Evolutionary conservation across 2,329 filamentous ascomycete genomes (phyloP), one percentile per base, ranked within the genome.

Genomic region (Pseudogymnoascus sp.): DNA sequence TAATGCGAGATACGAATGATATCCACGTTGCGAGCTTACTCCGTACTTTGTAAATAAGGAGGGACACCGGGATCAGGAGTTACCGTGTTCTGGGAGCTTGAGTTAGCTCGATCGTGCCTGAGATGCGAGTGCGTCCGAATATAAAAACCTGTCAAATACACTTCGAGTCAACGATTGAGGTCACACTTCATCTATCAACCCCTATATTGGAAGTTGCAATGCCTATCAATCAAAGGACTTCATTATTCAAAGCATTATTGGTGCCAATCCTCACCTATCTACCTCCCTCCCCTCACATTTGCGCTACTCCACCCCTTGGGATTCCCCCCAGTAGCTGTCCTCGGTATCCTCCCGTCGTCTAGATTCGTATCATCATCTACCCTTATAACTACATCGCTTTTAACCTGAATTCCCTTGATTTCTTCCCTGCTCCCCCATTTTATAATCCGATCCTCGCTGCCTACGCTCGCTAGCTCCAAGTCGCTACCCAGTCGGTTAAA

Each of bases 301-400:
- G n/a, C 45, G 45, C 45, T 55, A 33, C 45, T 19, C 25, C 25
- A 55, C 8, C 45, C 25, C 9, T 55, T 30, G n/a, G 45, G 45
- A 33, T 55, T 33, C 25, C 45, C 30, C 45, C 45, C 25, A 16
- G 45, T 16, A 30, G 45, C 45, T 52, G 45, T 28, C 45, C 45
- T 16, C 8, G 45, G 8, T 30, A 28, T 28, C 23, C 45, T 33
- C n/a, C 45, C 45, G n/a, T 55, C 45, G 25, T 55, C 45, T 4
- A 55, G 22, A 30, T 30, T 12, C 28, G 28, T 5, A 33, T 12
- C 28, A 16, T 55, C 45, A 55, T 55, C 45, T 19, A 55, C 45
- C 45, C 45, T 55, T 55, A 55, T 33, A 30, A 55, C 9, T 7
- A 55, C 45, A 55, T 55, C 45, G n/a, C 28, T 55, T 55, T 55